A percentile compares a stretch with the other conserved stretches of the same genome.
phyloP scores from a whole-genome alignment of 139 green algal species.

The Tetradesmus lagerheimii region DNA sequence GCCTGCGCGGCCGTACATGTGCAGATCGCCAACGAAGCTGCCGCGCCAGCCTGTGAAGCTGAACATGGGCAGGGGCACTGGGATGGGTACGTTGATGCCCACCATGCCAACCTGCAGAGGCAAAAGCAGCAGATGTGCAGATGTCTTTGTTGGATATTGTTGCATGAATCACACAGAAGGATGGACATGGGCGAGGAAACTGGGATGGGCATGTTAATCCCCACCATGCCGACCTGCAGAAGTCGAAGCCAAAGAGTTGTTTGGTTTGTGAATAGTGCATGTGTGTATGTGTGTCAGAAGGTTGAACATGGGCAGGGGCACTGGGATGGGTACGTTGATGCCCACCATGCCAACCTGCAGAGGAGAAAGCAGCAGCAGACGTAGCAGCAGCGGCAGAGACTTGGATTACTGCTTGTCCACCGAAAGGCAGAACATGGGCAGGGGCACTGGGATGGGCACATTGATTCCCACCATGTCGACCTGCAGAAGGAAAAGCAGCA shows the following conservation, averaged over 20 bases:
- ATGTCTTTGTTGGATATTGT: too few relatives aligned
- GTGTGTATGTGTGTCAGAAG: too few relatives aligned
- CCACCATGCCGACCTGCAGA: slow-evolving; percentile 77
- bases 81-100: slow-evolving; percentile 98
- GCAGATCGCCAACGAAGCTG: slow-evolving; percentile 79
- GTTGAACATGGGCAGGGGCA: slow-evolving; percentile 96
- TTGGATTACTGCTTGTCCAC: too few relatives aligned
- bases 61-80: slow-evolving; percentile 97
- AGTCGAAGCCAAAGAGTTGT: too few relatives aligned
- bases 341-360: slow-evolving; percentile 80
- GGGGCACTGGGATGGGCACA: slow-evolving; percentile 96
- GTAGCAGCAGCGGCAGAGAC: not conserved
- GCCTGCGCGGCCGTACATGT: slow-evolving; percentile 92
- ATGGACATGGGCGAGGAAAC: slow-evolving; percentile 96
- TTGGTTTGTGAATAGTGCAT: too few relatives aligned
- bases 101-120: slow-evolving; percentile 75
- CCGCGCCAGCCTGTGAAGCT: slow-evolving; percentile 96
- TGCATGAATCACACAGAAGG: too few relatives aligned
- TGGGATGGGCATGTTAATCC: slow-evolving; percentile 98
- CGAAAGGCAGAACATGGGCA: slow-evolving; percentile 98
- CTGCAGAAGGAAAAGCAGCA: not conserved
- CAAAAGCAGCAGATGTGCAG: not conserved
- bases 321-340: slow-evolving; percentile 98
- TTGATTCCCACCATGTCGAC: slow-evolving; percentile 95
- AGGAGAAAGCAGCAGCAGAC: not conserved